phyloP scores from a whole-genome alignment of 2,329 filamentous ascomycete species.

The Aureobasidium zeae region DNA sequence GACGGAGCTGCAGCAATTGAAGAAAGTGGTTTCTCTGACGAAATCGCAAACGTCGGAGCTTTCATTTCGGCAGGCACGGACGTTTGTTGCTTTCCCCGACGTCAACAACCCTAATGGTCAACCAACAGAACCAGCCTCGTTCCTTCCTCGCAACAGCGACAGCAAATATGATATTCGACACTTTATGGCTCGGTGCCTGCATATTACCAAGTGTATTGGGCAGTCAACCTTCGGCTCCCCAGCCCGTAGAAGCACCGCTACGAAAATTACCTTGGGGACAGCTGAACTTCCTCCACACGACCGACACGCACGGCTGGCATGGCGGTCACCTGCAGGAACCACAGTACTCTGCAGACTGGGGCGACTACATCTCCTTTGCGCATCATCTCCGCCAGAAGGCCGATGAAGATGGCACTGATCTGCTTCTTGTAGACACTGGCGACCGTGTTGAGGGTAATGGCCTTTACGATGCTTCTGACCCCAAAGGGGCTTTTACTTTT shows the following conservation, averaged over 20 bases:
- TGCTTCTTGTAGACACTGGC: slow-evolving; percentile 91
- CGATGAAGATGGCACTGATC: slow-evolving; percentile 67
- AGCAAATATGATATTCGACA: slow-evolving; percentile 17
- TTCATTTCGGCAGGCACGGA: too few species aligned
- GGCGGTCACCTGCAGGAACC: slow-evolving; percentile 86
- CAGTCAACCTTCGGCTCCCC: slow-evolving; percentile 71
- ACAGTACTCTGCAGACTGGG: slow-evolving; percentile 94
- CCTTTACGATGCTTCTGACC: slow-evolving; percentile 79
- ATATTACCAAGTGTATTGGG: slow-evolving; percentile 21
- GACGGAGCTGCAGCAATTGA: not conserved
- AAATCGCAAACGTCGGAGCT: slow-evolving; percentile 7
- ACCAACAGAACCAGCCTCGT: not conserved
- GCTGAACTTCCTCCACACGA: slow-evolving; percentile 90
- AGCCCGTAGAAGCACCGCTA: slow-evolving; percentile 69
- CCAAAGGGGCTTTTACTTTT: slow-evolving; percentile 81
- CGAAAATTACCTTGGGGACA: slow-evolving; percentile 84
- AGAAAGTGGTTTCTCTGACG: slow-evolving; percentile 2
- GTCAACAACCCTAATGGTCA: slow-evolving; percentile 7
- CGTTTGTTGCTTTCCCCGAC: slow-evolving; percentile 1
- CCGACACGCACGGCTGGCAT: slow-evolving; percentile 91
- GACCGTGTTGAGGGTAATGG: slow-evolving; percentile 92
- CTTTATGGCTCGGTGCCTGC: slow-evolving; percentile 20
- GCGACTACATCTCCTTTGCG: slow-evolving; percentile 91
- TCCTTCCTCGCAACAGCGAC: slow-evolving; percentile 1
- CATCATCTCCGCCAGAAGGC: slow-evolving; percentile 70